A percentile compares a stretch with the other conserved stretches of the same genome.
Conservation (phyloP, 306 rosid species). For the Cercis canadensis region DNA sequence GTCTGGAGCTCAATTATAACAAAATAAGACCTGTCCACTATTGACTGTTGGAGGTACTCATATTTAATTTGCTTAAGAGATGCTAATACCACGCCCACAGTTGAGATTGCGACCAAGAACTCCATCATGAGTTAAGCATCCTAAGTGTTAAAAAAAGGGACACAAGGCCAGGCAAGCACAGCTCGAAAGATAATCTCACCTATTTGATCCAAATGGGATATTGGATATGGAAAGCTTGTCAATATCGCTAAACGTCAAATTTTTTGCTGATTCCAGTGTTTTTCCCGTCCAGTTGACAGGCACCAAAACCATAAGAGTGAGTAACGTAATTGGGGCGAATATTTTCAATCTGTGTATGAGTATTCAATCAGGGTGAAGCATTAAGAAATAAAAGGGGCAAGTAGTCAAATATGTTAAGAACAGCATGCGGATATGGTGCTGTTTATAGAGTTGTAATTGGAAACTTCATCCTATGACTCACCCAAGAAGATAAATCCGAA, state of each 20-base stretch:
- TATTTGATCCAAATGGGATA: constrained; percentile 69
- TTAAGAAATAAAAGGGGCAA: constrained; percentile 2
- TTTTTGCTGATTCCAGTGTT: constrained; percentile 50
- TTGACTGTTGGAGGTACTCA: neutral
- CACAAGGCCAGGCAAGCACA: neutral
- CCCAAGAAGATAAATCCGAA: constrained; percentile 89
- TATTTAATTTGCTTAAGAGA: constrained; percentile 17
- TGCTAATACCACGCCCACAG: neutral
- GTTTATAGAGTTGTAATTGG: neutral
- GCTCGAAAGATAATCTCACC: constrained; percentile 45
- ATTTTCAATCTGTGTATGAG: constrained; percentile 67
- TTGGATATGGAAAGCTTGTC: constrained; percentile 94
- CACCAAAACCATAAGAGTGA: constrained; percentile 71
- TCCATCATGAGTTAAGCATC: constrained; percentile 7
- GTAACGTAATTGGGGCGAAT: constrained; percentile 67
- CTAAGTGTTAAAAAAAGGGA: constrained; percentile 2
- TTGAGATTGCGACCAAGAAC: neutral
- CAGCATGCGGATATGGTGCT: neutral
- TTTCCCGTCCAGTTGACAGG: constrained; percentile 82
- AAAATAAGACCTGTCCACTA: neutral
- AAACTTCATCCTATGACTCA: constrained; percentile 43
- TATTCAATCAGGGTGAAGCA: constrained; percentile 26
- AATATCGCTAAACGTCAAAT: constrained; percentile 62
- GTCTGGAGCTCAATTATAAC: neutral
- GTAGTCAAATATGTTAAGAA: neutral